These are phyloP conservation scores for Vanilla planifolia DNA, from an alignment of 106 monocot species.

Conservation along the genomic window DNA sequence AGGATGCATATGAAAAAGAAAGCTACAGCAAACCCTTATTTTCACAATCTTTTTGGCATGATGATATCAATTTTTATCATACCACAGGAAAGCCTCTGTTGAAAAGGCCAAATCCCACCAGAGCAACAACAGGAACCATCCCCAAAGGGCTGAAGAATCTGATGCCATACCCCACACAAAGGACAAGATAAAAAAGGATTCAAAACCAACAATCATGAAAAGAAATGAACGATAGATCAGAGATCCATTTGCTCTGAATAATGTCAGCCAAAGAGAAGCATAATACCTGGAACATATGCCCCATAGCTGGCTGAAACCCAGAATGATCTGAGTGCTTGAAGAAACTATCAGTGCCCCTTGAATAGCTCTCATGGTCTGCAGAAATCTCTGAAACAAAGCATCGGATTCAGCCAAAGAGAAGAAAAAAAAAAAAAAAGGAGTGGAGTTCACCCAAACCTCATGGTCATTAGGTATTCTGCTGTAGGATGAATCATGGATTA, in stretches of 20 bases:
- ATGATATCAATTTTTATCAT: slow-evolving; percentile 1
- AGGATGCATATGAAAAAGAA: no score
- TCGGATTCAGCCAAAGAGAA: background rate
- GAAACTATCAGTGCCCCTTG: slow-evolving; percentile 91
- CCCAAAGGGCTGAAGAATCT: slow-evolving; percentile 67
- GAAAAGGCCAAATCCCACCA: slow-evolving; percentile 90
- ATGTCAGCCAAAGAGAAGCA: background rate
- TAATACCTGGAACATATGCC: slow-evolving; percentile 86
- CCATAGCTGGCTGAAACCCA: slow-evolving; percentile 98
- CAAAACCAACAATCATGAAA: background rate
- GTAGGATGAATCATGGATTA: slow-evolving; percentile 60
- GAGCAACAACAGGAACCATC: slow-evolving; percentile 92
- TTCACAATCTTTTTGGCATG: background rate
- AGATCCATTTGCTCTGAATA: background rate
- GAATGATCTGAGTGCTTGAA: slow-evolving; percentile 90
- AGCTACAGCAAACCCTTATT: no score
- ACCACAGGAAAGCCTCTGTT: slow-evolving; percentile 97
- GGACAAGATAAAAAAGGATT: background rate
- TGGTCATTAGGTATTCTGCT: slow-evolving; percentile 49
- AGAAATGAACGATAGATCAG: background rate
- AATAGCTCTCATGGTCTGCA: slow-evolving; percentile 87
- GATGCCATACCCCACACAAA: slow-evolving; percentile 1
- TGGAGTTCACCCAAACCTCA: slow-evolving; percentile 21
- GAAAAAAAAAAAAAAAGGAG: background rate
- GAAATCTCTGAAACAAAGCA: slow-evolving; percentile 61